Conservation (phyloP, 2,329 filamentous ascomycete genomes). For the Monosporascus sp. region DNA sequence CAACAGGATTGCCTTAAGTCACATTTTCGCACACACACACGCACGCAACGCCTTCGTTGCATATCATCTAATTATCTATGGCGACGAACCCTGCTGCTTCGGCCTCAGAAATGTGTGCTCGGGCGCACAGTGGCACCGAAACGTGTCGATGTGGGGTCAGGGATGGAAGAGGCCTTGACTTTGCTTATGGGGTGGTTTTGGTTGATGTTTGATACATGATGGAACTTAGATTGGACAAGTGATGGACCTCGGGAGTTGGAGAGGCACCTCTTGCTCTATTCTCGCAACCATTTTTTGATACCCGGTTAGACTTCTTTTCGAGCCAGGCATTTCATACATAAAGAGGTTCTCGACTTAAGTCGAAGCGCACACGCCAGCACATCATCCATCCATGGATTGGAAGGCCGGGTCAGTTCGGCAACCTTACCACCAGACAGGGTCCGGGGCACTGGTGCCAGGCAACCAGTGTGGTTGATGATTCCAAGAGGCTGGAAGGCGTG, state of each 20-base stretch:
- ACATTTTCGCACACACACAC: not conserved
- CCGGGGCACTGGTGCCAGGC: no score
- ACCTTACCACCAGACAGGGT: no score
- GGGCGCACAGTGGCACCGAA: not conserved
- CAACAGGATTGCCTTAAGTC: not conserved
- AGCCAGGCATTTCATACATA: constrained; percentile 14
- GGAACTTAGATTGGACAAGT: constrained; percentile 2
- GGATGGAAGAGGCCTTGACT: not conserved
- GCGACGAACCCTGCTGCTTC: not conserved
- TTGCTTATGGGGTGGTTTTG: not conserved
- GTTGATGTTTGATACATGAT: not conserved
- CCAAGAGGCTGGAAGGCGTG: no score
- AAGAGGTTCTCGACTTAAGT: not conserved
- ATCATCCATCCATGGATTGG: no score
- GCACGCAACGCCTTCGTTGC: not conserved
- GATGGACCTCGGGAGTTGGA: constrained; percentile 1
- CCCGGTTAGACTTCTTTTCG: constrained; percentile 30
- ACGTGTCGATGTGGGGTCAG: not conserved
- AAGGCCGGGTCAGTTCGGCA: no score
- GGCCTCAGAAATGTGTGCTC: not conserved
- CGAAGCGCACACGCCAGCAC: no score
- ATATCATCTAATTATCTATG: not conserved
- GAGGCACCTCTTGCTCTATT: constrained; percentile 6
- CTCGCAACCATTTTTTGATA: constrained; percentile 26
- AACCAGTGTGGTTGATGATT: no score